Evolutionary conservation across 2,329 filamentous ascomycete species (phyloP).

Genomic region (Pseudocercospora musae): DNA sequence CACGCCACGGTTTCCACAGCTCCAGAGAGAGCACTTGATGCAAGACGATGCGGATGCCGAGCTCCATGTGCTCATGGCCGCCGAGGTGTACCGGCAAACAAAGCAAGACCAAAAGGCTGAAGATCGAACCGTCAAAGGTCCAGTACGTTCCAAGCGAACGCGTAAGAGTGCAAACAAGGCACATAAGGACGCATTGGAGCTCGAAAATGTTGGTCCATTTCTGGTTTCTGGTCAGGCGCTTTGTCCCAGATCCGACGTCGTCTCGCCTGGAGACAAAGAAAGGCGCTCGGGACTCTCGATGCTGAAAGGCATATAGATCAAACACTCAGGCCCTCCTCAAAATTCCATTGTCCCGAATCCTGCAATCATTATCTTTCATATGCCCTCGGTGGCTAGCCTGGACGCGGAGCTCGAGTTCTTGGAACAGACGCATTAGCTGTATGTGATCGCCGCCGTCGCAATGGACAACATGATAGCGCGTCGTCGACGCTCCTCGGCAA

Average conservation of each 20-base stretch:
- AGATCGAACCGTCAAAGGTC: neutral
- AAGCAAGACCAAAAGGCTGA: neutral
- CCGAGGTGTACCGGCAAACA: neutral
- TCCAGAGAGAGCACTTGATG: neutral
- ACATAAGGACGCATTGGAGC: neutral
- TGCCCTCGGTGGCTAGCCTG: neutral
- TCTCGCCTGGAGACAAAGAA: neutral
- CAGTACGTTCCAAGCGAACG: neutral
- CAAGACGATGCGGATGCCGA: neutral
- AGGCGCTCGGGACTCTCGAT: neutral
- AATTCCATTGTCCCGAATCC: neutral
- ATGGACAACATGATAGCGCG: constrained; percentile 1
- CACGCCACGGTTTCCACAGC: neutral
- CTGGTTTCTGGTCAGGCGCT: neutral
- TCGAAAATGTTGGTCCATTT: neutral
- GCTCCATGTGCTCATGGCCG: neutral
- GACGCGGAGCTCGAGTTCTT: neutral
- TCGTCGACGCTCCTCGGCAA: neutral
- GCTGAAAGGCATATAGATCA: neutral
- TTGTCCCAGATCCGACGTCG: neutral
- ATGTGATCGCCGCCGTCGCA: neutral
- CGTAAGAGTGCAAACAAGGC: neutral
- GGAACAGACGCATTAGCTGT: neutral
- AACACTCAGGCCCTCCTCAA: neutral
- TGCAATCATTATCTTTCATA: neutral